These are phyloP conservation scores for Saururus chinensis DNA, from an alignment of 164 flowering plant species.

Conservation along the genomic window DNA sequence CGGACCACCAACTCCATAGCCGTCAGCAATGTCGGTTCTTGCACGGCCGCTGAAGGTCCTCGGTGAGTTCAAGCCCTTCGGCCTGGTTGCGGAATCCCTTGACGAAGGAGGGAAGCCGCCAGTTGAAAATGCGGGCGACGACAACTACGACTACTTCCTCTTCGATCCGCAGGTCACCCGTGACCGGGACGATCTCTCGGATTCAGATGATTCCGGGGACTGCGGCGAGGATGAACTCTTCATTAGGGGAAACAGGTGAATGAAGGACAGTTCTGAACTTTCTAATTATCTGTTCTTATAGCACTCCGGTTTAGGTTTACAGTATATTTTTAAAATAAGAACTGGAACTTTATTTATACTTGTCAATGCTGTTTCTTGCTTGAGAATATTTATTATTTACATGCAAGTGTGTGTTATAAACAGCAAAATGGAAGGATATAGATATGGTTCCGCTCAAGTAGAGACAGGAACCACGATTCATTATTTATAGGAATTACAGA, in stretches of 20 bases:
- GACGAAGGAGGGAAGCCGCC: slow-evolving; percentile 55
- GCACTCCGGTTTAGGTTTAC: not conserved
- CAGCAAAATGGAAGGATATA: too few relatives aligned
- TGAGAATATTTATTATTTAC: too few relatives aligned
- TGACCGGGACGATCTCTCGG: slow-evolving; percentile 29
- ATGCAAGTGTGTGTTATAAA: too few relatives aligned
- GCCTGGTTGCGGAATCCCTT: slow-evolving; percentile 67
- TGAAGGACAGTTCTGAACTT: not conserved
- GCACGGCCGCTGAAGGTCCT: slow-evolving; percentile 58
- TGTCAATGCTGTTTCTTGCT: too few relatives aligned
- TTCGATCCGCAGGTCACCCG: slow-evolving; percentile 50
- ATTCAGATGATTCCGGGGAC: slow-evolving; percentile 20
- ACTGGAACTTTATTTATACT: too few relatives aligned
- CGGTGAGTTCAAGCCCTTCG: slow-evolving; percentile 92
- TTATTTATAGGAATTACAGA: too few relatives aligned
- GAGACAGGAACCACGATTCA: too few relatives aligned
- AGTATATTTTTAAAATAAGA: not conserved
- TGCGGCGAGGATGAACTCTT: slow-evolving; percentile 81
- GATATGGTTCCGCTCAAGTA: too few relatives aligned
- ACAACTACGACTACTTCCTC: slow-evolving; percentile 62
- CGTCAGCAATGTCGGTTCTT: not conserved
- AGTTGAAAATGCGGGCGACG: slow-evolving; percentile 18
- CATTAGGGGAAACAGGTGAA: slow-evolving; percentile 75
- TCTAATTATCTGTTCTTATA: not conserved
- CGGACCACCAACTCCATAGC: too few relatives aligned